phyloP scores from a whole-genome alignment of 495 filamentous ascomycete genomes.

The Xylaria palmicola region DNA sequence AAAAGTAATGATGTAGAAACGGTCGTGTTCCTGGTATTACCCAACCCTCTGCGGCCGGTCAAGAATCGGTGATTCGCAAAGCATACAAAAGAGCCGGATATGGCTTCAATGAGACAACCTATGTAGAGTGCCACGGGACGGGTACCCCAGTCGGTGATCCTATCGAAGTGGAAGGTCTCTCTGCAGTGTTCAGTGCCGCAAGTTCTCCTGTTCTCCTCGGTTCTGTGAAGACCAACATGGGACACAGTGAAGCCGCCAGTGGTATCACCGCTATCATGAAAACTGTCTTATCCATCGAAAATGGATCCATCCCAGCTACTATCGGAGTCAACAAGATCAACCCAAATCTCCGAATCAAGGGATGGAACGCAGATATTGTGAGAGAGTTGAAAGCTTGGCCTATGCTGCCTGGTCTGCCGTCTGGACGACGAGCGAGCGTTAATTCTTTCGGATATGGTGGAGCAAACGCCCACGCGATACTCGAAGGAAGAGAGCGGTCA shows the following conservation, averaged over 20 bases:
- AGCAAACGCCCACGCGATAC: conserved; percentile 47
- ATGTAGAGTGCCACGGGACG: conserved; percentile 45
- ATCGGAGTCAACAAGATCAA: conserved; percentile 46
- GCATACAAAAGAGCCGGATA: conserved; percentile 41
- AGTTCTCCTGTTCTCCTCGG: neutral
- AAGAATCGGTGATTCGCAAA: conserved; percentile 47
- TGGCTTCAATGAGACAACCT: no score
- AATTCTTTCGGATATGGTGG: conserved; percentile 53
- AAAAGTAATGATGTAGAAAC: no score
- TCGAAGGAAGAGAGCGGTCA: conserved; percentile 29
- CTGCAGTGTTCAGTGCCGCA: conserved; percentile 45
- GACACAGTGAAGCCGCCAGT: conserved; percentile 50
- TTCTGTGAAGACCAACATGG: conserved; percentile 47
- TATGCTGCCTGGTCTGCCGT: no score
- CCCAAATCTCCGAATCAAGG: no score
- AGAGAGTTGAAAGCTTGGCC: no score
- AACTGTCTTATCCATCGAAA: conserved; percentile 8
- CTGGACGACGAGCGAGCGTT: conserved; percentile 18
- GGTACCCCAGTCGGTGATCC: conserved; percentile 60
- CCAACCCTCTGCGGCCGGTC: conserved; percentile 45
- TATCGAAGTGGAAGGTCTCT: conserved; percentile 40
- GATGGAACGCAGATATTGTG: no score
- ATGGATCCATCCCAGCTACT: conserved; percentile 44
- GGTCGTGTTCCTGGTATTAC: no score
- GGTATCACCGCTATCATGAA: conserved; percentile 55